phyloP scores from a whole-genome alignment of 352 stramenopile genomes.

The Globisporangium takayamanum region DNA sequence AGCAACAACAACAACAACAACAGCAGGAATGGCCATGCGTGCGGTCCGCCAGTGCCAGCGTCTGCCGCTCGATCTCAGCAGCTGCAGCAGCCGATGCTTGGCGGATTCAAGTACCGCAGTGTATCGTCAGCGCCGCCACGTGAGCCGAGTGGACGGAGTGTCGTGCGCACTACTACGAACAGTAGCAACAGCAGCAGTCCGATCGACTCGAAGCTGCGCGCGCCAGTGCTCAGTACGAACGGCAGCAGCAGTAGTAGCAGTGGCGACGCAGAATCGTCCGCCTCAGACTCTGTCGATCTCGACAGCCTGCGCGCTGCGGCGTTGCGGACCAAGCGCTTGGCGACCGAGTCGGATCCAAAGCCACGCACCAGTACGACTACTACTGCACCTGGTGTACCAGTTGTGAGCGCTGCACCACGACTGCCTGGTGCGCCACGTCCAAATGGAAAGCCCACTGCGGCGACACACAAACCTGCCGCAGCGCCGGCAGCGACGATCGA shows the following conservation, averaged over 20 bases:
- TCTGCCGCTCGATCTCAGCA: conserved; percentile 1
- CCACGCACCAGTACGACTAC: too few species aligned
- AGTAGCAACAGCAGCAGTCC: too few species aligned
- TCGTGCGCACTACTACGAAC: too few species aligned
- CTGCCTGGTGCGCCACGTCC: neutral
- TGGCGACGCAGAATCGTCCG: neutral
- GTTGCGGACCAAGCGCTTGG: conserved; percentile 44
- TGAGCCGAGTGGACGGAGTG: too few species aligned
- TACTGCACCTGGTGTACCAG: too few species aligned
- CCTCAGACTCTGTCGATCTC: conserved; percentile 31
- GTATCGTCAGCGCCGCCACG: neutral
- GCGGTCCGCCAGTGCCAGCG: conserved; percentile 1
- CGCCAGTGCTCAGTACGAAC: conserved; percentile 9
- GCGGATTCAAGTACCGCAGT: conserved; percentile 41
- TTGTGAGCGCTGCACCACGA: conserved; percentile 1
- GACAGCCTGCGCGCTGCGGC: conserved; percentile 62
- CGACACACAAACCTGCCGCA: neutral
- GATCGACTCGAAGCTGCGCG: conserved; percentile 3
- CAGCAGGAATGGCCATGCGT: too few species aligned
- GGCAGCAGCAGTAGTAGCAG: conserved; percentile 11
- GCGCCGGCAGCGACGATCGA: conserved; percentile 22
- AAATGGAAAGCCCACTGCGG: neutral
- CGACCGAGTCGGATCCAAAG: neutral
- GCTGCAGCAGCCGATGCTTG: conserved; percentile 10
- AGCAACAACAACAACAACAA: too few species aligned